Evolutionary conservation across 2,329 filamentous ascomycete genomes (phyloP).

Genomic region (Conoideocrella luteorostrata): DNA sequence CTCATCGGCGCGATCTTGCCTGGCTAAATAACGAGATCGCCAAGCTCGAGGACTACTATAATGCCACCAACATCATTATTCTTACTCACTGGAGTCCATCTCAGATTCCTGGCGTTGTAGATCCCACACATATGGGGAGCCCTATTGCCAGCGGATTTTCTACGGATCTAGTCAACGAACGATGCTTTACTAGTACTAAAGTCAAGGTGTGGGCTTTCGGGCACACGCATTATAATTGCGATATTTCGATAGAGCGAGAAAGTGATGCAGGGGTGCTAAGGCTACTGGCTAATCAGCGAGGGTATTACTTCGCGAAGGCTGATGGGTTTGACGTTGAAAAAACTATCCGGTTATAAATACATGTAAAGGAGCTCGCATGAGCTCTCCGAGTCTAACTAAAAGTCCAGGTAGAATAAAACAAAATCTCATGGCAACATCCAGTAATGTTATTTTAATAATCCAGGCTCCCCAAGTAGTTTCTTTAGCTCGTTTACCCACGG

Average conservation of each 20-base stretch:
- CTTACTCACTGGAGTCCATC: slow-evolving; percentile 39
- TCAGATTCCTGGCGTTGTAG: slow-evolving; percentile 21
- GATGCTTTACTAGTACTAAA: slow-evolving; percentile 25
- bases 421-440: neutral
- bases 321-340: slow-evolving; percentile 23
- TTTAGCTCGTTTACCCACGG: neutral
- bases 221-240: slow-evolving; percentile 42
- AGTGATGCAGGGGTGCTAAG: slow-evolving; percentile 18
- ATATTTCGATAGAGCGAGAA: slow-evolving; percentile 23
- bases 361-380: neutral
- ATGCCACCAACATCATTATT: slow-evolving; percentile 25
- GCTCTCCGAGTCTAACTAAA: neutral
- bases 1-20: slow-evolving; percentile 31
- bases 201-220: slow-evolving; percentile 43
- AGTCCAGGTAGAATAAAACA: neutral
- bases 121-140: slow-evolving; percentile 27
- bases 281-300: slow-evolving; percentile 33
- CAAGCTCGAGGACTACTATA: slow-evolving; percentile 12
- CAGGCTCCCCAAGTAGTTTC: slow-evolving; percentile 2
- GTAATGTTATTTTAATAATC: neutral
- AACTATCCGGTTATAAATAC: slow-evolving; percentile 1
- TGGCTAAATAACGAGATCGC: slow-evolving; percentile 36
- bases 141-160: slow-evolving; percentile 27
- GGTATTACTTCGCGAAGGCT: slow-evolving; percentile 33
- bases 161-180: slow-evolving; percentile 30